Base-by-base conservation (phyloP, 306 rosid species). In the Echinosophora koreensis region DNA sequence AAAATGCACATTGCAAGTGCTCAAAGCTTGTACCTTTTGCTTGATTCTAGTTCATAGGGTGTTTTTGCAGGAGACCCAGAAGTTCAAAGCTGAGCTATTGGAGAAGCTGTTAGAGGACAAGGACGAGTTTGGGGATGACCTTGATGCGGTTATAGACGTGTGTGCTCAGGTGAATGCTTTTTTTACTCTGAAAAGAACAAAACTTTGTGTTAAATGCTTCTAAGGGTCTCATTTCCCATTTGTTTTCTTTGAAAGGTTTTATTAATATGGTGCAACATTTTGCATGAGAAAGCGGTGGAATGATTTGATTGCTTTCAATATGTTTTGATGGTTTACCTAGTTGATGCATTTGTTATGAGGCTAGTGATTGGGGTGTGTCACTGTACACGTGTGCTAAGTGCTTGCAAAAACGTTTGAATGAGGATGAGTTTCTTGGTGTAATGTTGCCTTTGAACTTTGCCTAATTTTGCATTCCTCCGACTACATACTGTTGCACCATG, bases 61-160 rank as follows among this genome's bases (percentile, higher is more conserved):
- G 0, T 9, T 44, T 22, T 77, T 39, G 69, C 79, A 89, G 95
- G 96, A 93, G 79, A 89, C 92, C 39, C 80, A 14, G 64, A 89
- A 86, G 83, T 93, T 93, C 77, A 79, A 65, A 82, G 82, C 66
- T 63, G 85, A 84, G 74, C 85, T 89, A 58, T 50, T 76, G 22
- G 78, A 76, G 60, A 91, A 81, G 89, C 93, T 88, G 8, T 78
- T 69, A 0, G 71, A 80, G 74, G 84, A 89, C 65, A 80, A 52
- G 18, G 89, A 84, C 27, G 89, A 80, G 32, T 93, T 90, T 52
- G 94, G 93, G 13, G 77, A 85, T 51, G 88, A 89, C 39, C 81
- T 93, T 18, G 75, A 50, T 41, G 54, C 57, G 4, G 87, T 85
- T 12, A 27, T 85, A 10, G 80, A 87, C 39, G 83, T 89, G 27